Conservation (phyloP, 2,329 filamentous ascomycete species). For the Alternaria brassicicola region DNA sequence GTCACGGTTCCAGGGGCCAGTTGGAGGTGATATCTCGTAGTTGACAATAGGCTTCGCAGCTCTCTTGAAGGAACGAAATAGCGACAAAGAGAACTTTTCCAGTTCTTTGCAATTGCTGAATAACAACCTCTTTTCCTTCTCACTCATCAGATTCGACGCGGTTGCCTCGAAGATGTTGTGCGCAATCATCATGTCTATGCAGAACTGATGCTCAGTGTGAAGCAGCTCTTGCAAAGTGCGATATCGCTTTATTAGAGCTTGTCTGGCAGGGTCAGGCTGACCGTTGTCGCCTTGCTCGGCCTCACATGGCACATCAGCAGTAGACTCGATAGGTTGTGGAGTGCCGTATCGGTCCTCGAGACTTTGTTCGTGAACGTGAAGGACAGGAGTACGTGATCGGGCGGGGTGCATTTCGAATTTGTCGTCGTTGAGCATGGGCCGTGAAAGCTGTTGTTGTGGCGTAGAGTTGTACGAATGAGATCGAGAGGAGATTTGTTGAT, state of each 20-base stretch:
- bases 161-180: conserved; percentile 98
- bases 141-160: conserved; percentile 76
- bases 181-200: conserved; percentile 95
- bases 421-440: conserved; percentile 17
- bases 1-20: conserved; percentile 33
- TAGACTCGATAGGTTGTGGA: conserved; percentile 21
- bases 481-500: conserved; percentile 15
- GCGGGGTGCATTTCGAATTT: conserved; percentile 32
- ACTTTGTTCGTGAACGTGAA: conserved; percentile 23
- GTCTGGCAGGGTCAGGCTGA: conserved; percentile 31
- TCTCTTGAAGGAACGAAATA: conserved; percentile 80
- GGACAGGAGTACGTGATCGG: conserved; percentile 29
- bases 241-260: conserved; percentile 72
- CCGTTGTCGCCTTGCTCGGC: conserved; percentile 21
- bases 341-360: conserved; percentile 29
- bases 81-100: conserved; percentile 79
- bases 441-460: conserved; percentile 19
- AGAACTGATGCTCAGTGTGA: conserved; percentile 89
- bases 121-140: conserved; percentile 84
- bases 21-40: conserved; percentile 46
- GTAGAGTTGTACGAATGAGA: conserved; percentile 18
- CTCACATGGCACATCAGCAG: conserved; percentile 12
- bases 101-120: conserved; percentile 95
- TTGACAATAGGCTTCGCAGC: conserved; percentile 79
- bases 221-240: conserved; percentile 90